A percentile compares a stretch with the other conserved stretches of the same genome.
These are phyloP conservation scores for Collybia sordida DNA, from an alignment of 768 basidiomycete species.

Conservation along the genomic window DNA sequence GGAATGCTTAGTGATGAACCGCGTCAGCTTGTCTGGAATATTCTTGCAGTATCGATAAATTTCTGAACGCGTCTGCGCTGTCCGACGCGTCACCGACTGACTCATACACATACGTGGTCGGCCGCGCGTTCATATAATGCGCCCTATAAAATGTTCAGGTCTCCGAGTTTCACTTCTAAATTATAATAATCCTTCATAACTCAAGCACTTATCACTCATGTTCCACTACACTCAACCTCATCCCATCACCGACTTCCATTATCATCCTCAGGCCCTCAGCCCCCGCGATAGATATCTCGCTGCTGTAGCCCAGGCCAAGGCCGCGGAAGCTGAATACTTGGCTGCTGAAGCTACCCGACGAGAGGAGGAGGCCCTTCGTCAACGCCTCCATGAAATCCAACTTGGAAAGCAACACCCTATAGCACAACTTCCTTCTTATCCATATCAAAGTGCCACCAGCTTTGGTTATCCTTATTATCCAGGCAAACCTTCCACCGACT, in stretches of 20 bases:
- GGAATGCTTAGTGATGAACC: too few species aligned
- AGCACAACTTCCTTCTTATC: too few species aligned
- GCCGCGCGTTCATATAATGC: conserved; percentile 18
- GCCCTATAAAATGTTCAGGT: conserved; percentile 21
- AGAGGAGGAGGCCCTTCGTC: conserved; percentile 30
- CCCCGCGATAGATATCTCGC: conserved; percentile 35
- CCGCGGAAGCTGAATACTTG: conserved; percentile 37
- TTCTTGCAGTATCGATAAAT: conserved; percentile 7
- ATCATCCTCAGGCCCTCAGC: conserved; percentile 9
- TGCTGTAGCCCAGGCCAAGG: conserved; percentile 33
- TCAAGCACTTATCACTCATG: conserved; percentile 13
- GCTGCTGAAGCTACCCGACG: conserved; percentile 28
- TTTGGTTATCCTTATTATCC: not conserved
- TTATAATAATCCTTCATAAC: conserved; percentile 1
- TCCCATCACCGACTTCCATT: not conserved
- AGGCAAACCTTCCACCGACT: not conserved
- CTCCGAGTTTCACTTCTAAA: not conserved
- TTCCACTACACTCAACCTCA: conserved; percentile 13
- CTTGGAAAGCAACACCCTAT: conserved; percentile 10
- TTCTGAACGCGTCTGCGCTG: conserved; percentile 15
- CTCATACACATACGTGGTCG: conserved; percentile 15
- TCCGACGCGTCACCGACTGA: too few species aligned
- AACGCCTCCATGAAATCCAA: conserved; percentile 20
- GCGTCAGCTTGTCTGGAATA: conserved; percentile 8
- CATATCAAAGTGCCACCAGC: too few species aligned